phyloP scores from a whole-genome alignment of 805 yeast species.

The Sugiyamaella marilandica region DNA sequence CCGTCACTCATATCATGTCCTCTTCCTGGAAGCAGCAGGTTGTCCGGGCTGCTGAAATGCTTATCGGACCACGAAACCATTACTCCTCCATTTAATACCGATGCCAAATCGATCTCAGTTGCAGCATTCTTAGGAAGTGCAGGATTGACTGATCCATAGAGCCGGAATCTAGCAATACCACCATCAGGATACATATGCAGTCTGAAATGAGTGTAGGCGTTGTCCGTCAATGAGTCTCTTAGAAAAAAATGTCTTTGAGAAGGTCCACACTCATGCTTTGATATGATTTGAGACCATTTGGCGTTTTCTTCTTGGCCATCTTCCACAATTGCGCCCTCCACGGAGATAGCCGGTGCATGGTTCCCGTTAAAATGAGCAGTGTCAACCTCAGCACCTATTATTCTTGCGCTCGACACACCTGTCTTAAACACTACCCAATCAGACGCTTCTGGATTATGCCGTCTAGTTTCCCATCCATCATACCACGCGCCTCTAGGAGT shows the following conservation, averaged over 20 bases:
- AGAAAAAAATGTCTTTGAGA: conserved; percentile 78
- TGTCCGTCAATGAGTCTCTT: conserved; percentile 53
- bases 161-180: conserved; percentile 91
- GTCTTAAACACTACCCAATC: conserved; percentile 83
- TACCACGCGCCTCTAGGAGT: conserved; percentile 92
- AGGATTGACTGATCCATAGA: conserved; percentile 82
- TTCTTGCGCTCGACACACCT: conserved; percentile 77
- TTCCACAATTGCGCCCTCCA: conserved; percentile 55
- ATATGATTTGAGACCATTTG: conserved; percentile 68
- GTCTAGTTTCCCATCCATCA: conserved; percentile 97
- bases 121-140: conserved; percentile 47
- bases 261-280: conserved; percentile 81
- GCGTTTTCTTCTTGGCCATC: conserved; percentile 21
- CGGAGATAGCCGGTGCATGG: conserved; percentile 86
- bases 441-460: conserved; percentile 79
- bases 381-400: conserved; percentile 84
- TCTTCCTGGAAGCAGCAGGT: conserved; percentile 84
- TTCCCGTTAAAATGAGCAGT: conserved; percentile 94
- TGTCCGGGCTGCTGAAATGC: conserved; percentile 91
- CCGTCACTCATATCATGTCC: conserved; percentile 98
- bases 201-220: conserved; percentile 70
- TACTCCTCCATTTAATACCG: conserved; percentile 83
- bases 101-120: conserved; percentile 65
- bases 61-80: conserved; percentile 81
- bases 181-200: conserved; percentile 97